Percentiles rank a stretch among this genome's conserved stretches.
phyloP scores from a whole-genome alignment of 2,329 filamentous ascomycete genomes.

The Chrysoporthe cubensis region DNA sequence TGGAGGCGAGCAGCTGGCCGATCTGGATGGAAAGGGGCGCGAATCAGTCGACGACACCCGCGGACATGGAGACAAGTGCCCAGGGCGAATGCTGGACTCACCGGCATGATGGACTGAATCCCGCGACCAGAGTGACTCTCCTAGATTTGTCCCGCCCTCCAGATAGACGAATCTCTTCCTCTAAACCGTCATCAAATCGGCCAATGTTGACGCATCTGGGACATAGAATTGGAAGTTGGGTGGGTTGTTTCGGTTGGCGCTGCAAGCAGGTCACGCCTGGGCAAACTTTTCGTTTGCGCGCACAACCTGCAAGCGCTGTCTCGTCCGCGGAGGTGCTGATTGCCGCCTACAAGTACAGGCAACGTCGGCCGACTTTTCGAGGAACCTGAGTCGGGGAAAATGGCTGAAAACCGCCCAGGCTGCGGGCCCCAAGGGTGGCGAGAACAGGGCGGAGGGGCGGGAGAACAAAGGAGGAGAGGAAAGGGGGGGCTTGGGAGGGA shows the following conservation, averaged over 20 bases:
- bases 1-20: slow-evolving; percentile 63
- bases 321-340: neutral
- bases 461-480: slow-evolving; percentile 21
- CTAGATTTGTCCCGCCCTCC: slow-evolving; percentile 27
- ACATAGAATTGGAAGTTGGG: neutral
- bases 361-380: neutral
- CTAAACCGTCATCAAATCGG: slow-evolving; percentile 36
- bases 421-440: neutral
- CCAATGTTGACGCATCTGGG: slow-evolving; percentile 27
- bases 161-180: slow-evolving; percentile 22
- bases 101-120: slow-evolving; percentile 41
- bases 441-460: slow-evolving; percentile 7
- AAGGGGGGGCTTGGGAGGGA: neutral
- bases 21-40: slow-evolving; percentile 44
- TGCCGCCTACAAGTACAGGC: slow-evolving; percentile 6
- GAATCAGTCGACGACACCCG: slow-evolving; percentile 18
- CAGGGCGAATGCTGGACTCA: slow-evolving; percentile 34
- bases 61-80: neutral
- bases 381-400: neutral
- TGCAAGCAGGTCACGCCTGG: slow-evolving; percentile 17
- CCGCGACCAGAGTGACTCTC: slow-evolving; percentile 11
- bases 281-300: slow-evolving; percentile 19
- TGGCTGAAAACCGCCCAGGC: neutral
- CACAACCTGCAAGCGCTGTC: slow-evolving; percentile 13
- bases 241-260: slow-evolving; percentile 7